phyloP scores from a whole-genome alignment of 371 early-diverging fungal genomes.

The Mortierella sp. region DNA sequence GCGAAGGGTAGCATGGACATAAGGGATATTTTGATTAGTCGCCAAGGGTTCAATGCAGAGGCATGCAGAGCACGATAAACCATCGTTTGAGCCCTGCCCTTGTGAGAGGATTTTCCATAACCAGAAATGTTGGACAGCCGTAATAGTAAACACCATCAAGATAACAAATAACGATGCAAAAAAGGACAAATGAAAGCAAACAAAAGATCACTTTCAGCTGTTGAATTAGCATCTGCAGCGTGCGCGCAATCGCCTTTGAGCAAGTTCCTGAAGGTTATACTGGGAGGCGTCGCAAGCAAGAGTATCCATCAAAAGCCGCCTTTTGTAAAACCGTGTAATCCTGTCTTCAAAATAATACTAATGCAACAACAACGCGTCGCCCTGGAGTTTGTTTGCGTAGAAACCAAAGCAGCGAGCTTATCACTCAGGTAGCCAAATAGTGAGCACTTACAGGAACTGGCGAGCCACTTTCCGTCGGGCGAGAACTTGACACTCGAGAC shows the following conservation, averaged over 20 bases:
- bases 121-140: neutral
- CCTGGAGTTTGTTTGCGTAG: neutral
- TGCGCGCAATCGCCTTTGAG: neutral
- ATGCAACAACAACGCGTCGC: slow-evolving; percentile 5
- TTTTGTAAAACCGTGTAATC: neutral
- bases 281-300: neutral
- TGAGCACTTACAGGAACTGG: slow-evolving; percentile 84
- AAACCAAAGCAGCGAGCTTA: neutral
- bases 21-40: neutral
- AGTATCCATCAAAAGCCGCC: neutral
- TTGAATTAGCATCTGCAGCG: neutral
- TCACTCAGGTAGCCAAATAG: neutral
- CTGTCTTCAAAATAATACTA: neutral
- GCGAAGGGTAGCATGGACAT: neutral
- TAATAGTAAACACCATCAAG: neutral
- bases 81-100: slow-evolving; percentile 2
- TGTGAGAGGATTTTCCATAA: slow-evolving; percentile 13
- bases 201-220: slow-evolving; percentile 6
- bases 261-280: neutral
- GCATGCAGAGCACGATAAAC: slow-evolving; percentile 1
- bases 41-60: slow-evolving; percentile 5
- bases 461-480: slow-evolving; percentile 97
- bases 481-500: slow-evolving; percentile 97
- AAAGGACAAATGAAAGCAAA: neutral
- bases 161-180: neutral